Evolutionary conservation across 768 basidiomycete species (phyloP).

Genomic region (Lactarius evosmus): DNA sequence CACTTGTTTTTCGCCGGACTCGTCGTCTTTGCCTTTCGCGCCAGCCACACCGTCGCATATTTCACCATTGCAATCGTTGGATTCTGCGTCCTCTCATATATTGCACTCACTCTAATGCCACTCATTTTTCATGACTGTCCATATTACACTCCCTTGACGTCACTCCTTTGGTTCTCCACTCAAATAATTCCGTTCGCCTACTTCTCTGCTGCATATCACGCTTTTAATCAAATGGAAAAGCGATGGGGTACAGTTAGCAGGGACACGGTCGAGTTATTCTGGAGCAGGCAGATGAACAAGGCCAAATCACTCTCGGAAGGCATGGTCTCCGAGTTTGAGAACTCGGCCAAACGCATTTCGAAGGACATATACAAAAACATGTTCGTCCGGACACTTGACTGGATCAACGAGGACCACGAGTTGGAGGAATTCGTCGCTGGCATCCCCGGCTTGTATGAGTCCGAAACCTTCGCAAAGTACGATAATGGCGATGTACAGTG

Average conservation of each 20-base stretch:
- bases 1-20: constrained; percentile 5
- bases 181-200: background rate
- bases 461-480: background rate
- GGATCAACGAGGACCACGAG: background rate
- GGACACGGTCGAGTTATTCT: background rate
- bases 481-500: background rate
- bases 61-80: background rate
- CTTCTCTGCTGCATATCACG: too few species aligned
- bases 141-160: background rate
- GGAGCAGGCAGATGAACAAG: background rate
- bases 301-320: background rate
- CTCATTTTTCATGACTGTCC: background rate
- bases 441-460: background rate
- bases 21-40: background rate
- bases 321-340: background rate
- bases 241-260: background rate
- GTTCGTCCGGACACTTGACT: background rate
- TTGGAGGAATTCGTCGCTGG: background rate
- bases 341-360: background rate
- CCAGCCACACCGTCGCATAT: background rate
- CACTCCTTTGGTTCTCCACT: background rate
- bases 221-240: background rate
- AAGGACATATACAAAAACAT: background rate
- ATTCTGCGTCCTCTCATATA: background rate
- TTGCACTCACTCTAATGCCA: background rate